Conservation (phyloP, 176 grass and related monocot species). For the Hordeum marinum region DNA sequence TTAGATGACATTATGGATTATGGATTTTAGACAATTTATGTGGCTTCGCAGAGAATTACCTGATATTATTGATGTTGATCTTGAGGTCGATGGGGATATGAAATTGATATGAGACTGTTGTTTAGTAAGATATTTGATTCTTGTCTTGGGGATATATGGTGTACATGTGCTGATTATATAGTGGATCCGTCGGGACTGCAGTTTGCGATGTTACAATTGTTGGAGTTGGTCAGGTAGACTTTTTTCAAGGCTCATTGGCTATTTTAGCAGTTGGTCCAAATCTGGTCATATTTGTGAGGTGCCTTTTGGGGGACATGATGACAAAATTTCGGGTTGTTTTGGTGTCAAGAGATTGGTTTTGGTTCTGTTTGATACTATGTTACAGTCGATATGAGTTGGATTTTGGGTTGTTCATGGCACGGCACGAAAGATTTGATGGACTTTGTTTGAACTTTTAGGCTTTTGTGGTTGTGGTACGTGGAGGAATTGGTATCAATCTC, state of each 20-base stretch:
- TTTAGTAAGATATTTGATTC: background rate
- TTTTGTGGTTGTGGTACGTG: background rate
- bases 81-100: background rate
- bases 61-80: conserved; percentile 3
- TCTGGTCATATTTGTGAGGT: no score
- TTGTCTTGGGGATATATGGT: background rate
- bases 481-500: no score
- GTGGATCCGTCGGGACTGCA: background rate
- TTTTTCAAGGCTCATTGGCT: background rate
- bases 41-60: background rate
- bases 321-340: background rate
- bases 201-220: background rate
- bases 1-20: background rate
- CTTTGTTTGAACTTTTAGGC: background rate
- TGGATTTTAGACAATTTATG: background rate
- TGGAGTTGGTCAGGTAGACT: background rate
- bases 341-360: background rate
- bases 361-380: background rate
- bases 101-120: background rate
- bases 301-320: background rate
- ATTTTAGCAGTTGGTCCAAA: background rate
- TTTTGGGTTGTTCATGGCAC: background rate
- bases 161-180: conserved; percentile 2
- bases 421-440: no score
- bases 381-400: background rate